Percentiles rank a stretch among this genome's conserved stretches.
phyloP scores from a whole-genome alignment of 2,329 filamentous ascomycete species.

The Claviceps arundinis region DNA sequence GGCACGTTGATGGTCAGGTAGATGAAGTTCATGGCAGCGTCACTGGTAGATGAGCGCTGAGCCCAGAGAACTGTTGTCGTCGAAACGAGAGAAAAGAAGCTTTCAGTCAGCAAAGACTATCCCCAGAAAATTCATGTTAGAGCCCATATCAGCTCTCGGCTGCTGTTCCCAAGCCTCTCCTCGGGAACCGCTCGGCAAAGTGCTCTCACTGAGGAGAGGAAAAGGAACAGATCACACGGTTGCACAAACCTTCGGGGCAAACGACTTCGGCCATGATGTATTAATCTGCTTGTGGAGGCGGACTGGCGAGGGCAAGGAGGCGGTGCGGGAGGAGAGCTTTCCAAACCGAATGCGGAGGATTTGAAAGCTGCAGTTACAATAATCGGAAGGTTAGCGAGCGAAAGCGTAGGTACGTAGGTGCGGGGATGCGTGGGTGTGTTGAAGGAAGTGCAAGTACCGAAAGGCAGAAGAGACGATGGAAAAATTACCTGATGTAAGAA shows the following conservation, averaged over 20 bases:
- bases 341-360: neutral
- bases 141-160: neutral
- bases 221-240: neutral
- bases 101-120: neutral
- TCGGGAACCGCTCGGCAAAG: no score
- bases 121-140: neutral
- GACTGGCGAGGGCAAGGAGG: conserved; percentile 1
- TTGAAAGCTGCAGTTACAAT: neutral
- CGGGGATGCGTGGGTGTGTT: no score
- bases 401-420: neutral
- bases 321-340: neutral
- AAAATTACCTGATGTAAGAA: neutral
- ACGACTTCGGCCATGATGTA: conserved; percentile 16
- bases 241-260: conserved; percentile 25
- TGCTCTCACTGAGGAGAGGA: no score
- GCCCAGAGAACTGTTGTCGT: conserved; percentile 73
- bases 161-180: neutral
- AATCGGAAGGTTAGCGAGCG: neutral
- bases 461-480: neutral
- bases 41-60: conserved; percentile 75
- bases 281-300: neutral
- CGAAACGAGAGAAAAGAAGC: neutral
- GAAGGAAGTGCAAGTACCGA: neutral
- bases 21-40: conserved; percentile 83
- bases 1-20: conserved; percentile 84